Base-by-base conservation (phyloP, 352 stramenopile species). In the Phytopythium mirpurense region DNA sequence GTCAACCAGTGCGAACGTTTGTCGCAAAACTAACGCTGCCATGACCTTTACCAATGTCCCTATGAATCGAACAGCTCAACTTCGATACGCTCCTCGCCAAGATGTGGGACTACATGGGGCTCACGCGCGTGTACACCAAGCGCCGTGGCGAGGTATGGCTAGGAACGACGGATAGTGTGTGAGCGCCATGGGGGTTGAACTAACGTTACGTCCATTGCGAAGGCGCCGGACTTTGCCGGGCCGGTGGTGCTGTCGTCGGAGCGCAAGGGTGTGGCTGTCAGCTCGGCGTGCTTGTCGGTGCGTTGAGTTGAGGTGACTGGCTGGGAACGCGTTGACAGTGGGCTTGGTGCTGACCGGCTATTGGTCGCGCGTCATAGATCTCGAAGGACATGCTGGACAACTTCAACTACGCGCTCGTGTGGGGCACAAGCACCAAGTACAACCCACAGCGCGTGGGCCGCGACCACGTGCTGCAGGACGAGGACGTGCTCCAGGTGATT, bases 401-500 rank as follows among this genome's bases (percentile, higher is more conserved):
- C 63, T 99, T 98, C 67, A 98, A 98, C 65, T 99, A 98, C 66
- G 96, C 93, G 16, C 69, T 98, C 41, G 96, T 99, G 48, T 99
- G 97, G 97, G 97, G 97, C 12, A 97, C 86, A 27, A 98, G 85
- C 57, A 98, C 96, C 21, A 99, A 99, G 65, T 98, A 99, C 71
- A 96, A 98, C 51, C 97, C 97, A 10, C 96, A 99, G 77, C 88
- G 95, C 52, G 82, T 93, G 35, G 97, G 97, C 50, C 88, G 98
- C 44, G 86, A 90, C 48, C 97, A 99, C 65, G 72, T 86, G 16
- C 70, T 99, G 12, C 65, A 95, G 32, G 97, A 99, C 74, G 96
- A 99, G 78, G 97, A 99, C 72, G 97, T 99, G 23, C 66, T 98
- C 44, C 93, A 98, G 62, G 96, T 99, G 56, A 96, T 99, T 19